Evolutionary conservation across 2,329 filamentous ascomycete genomes (phyloP), one percentile per base, ranked within the genome.

Genomic region (Exophiala xenobiotica): DNA sequence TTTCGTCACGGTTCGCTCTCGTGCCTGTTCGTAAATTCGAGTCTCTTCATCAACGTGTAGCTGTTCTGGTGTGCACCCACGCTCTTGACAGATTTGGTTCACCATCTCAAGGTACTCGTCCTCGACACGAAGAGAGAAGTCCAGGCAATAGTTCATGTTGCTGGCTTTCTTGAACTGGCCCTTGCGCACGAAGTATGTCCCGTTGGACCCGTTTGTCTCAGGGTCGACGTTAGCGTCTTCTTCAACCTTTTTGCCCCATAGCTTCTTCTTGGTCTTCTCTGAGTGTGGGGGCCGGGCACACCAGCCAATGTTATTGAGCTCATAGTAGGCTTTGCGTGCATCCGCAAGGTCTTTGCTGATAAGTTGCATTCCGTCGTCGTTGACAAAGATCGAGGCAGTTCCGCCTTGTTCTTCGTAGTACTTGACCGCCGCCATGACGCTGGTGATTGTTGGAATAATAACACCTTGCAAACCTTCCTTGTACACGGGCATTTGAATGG

Each of bases 401-500:
- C 68, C 63, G 55, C 63, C 60, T 61, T 79, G 78, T 64, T 90
- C 76, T 58, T 81, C 79, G 56, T 82, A 82, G 12, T 78, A 78
- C 29, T 77, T 77, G 54, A 82, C 81, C 19, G 78, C 79, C 12
- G 74, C 72, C 62, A 79, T 79, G 23, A 82, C 65, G 2, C 77
- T 80, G 12, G 74, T 70, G 31, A 82, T 73, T 0, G 79, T 82
- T 0, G 79, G 79, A 38, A 71, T 70, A 56, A 82, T 81, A 62
- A 93, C 88, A 55, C 76, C 81, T 23, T 73, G 72, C 3, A 95
- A 77, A 59, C 88, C 87, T 67, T 93, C 89, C 68, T 91, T 93
- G 74, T 92, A 95, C 0, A 93, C 87, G 4, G 89, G 89, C 66
- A 88, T 90, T 65, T 95, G 89, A 29, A 95, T 87, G 2, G 88